Conservation (phyloP, 2,329 filamentous ascomycete genomes). For the Aureobasidium sp. region DNA sequence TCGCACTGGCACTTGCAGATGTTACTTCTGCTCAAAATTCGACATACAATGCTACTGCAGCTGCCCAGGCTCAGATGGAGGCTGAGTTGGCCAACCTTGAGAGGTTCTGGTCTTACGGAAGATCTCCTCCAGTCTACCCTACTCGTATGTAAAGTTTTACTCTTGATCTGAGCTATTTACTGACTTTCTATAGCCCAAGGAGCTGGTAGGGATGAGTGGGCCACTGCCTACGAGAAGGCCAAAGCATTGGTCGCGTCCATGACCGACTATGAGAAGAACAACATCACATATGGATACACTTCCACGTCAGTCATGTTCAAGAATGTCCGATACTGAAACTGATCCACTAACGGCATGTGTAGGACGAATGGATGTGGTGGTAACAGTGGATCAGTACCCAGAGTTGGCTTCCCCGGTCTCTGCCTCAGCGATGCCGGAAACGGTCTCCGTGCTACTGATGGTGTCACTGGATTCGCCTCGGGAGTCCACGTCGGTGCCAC, state of each 20-base stretch:
- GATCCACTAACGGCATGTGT: neutral
- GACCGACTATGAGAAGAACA: conserved; percentile 29
- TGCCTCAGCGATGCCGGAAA: conserved; percentile 35
- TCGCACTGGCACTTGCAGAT: conserved; percentile 7
- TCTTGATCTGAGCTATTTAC: neutral
- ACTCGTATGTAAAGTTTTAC: conserved; percentile 18
- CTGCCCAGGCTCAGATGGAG: neutral
- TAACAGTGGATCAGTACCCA: conserved; percentile 26
- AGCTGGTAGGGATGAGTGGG: conserved; percentile 27
- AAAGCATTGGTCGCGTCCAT: conserved; percentile 26
- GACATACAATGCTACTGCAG: conserved; percentile 6
- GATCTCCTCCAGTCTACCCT: conserved; percentile 23
- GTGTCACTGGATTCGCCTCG: conserved; percentile 35
- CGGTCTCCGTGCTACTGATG: conserved; percentile 35
- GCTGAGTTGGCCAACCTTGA: conserved; percentile 19
- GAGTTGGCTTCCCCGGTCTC: conserved; percentile 32
- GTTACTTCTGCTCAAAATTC: conserved; percentile 8
- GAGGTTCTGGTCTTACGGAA: conserved; percentile 21
- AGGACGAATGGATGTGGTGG: conserved; percentile 29
- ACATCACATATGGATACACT: conserved; percentile 26
- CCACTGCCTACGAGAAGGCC: conserved; percentile 24
- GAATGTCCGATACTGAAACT: neutral
- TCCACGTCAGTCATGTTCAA: neutral
- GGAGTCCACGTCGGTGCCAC: conserved; percentile 26
- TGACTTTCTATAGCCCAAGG: conserved; percentile 19